Base-by-base conservation (phyloP, 352 stramenopile species). In the Elongisporangium senticosum region DNA sequence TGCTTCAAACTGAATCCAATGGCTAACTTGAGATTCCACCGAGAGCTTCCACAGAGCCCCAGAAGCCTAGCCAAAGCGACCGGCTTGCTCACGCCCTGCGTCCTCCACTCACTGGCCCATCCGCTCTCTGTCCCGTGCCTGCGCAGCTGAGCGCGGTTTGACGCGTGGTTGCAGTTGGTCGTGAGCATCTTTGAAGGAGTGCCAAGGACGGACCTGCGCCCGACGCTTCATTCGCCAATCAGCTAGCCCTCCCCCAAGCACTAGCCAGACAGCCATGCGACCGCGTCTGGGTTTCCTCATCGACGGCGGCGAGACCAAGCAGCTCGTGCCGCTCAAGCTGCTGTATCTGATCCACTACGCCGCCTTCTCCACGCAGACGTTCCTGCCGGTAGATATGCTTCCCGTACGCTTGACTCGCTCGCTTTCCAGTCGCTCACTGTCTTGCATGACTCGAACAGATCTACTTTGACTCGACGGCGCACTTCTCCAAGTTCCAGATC, bases 401-500 rank as follows among this genome's bases (percentile, higher is more conserved):
- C 48, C 17, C 59, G 50, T 48, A 22, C 53, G 1, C 11, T 52
- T 8, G 19, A n/a, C n/a, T n/a, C 15, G 22, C 17, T 52, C 15
- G 14, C 26, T 56, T 10, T 11, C 23, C 39, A 11, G 17, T 52
- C 21, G 3, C 49, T 20, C 11, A 48, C n/a, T 55, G 22, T 26
- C 28, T 20, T 39, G 3, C 21, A 15, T 51, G 13, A 33, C 21
- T 15, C 14, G 13, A 6, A 7, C 56, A 80, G 72, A 72, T 79
- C 59, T 83, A 79, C 68, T 83, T 79, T 61, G 73, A 82, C 50
- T 68, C 65, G 53, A 78, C 61, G 22, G 57, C 74, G 20, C 58
- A 84, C 66, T 84, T 76, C 47, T 65, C 74, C 72, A 87, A 87
- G 75, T 75, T 90, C 65, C 83, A 92, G 72, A 92, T 92, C 59